Conservation (phyloP, 140 eudicot species). For the Stevia rebaudiana region DNA sequence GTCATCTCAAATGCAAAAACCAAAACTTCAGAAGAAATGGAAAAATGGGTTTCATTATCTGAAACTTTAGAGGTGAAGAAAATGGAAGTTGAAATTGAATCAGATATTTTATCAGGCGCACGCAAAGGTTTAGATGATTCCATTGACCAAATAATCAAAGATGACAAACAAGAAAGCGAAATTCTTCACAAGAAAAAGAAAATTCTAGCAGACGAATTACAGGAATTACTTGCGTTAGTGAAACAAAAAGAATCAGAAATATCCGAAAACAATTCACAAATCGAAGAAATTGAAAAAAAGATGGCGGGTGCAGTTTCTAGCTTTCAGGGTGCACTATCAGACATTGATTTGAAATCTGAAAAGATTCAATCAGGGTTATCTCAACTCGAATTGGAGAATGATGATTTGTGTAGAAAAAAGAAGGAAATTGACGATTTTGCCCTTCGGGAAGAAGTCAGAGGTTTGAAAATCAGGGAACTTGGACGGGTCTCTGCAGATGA, state of each 20-base stretch:
- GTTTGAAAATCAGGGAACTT: conserved; percentile 43
- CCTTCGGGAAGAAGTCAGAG: conserved; percentile 52
- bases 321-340: conserved; percentile 53
- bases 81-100: conserved; percentile 53
- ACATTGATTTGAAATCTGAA: conserved; percentile 29
- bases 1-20: conserved; percentile 48
- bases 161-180: conserved; percentile 54
- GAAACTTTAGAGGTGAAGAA: conserved; percentile 55
- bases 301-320: conserved; percentile 48
- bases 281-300: conserved; percentile 48
- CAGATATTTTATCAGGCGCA: conserved; percentile 48
- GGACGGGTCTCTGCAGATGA: conserved; percentile 45
- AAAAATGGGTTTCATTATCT: conserved; percentile 41
- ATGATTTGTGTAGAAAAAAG: conserved; percentile 40
- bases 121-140: conserved; percentile 40
- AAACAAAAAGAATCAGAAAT: conserved; percentile 71
- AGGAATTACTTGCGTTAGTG: conserved; percentile 59
- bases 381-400: conserved; percentile 40
- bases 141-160: conserved; percentile 42
- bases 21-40: conserved; percentile 47
- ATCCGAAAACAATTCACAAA: conserved; percentile 50
- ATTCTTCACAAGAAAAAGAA: conserved; percentile 42
- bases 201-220: conserved; percentile 45
- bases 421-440: conserved; percentile 48
- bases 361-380: conserved; percentile 35